These are phyloP conservation scores for Artemisia tridentata DNA, from an alignment of 129 eudicot genomes.

Conservation along the genomic window DNA sequence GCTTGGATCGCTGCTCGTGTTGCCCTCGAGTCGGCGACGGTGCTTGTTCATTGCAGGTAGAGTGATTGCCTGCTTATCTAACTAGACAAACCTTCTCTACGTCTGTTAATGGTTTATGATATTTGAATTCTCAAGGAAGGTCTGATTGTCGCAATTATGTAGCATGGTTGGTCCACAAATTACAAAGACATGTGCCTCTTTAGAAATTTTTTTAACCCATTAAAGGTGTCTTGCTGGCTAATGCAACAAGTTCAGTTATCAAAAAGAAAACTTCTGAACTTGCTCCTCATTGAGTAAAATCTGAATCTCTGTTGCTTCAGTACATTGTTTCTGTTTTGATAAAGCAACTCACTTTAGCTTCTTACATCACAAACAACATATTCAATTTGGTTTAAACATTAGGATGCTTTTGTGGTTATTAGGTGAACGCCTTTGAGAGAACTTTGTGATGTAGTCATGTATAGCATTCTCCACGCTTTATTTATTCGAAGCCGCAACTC, in stretches of 20 bases:
- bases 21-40: constrained; percentile 89
- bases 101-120: neutral
- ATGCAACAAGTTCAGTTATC: too few relatives aligned
- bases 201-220: too few relatives aligned
- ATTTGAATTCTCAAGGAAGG: neutral
- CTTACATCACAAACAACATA: neutral
- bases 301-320: neutral
- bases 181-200: too few relatives aligned
- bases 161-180: neutral
- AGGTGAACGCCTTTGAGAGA: neutral
- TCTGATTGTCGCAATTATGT: neutral
- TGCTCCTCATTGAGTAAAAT: too few relatives aligned
- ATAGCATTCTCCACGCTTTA: neutral
- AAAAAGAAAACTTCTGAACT: too few relatives aligned
- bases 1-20: constrained; percentile 99
- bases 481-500: neutral
- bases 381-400: neutral
- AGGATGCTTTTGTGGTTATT: neutral
- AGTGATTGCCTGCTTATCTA: neutral
- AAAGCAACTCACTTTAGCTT: neutral
- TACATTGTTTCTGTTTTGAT: neutral
- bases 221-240: too few relatives aligned
- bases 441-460: neutral
- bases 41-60: constrained; percentile 99
- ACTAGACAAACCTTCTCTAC: neutral